These are phyloP conservation scores for Trametes cingulata DNA, from an alignment of 768 basidiomycete genomes.

Conservation along the genomic window DNA sequence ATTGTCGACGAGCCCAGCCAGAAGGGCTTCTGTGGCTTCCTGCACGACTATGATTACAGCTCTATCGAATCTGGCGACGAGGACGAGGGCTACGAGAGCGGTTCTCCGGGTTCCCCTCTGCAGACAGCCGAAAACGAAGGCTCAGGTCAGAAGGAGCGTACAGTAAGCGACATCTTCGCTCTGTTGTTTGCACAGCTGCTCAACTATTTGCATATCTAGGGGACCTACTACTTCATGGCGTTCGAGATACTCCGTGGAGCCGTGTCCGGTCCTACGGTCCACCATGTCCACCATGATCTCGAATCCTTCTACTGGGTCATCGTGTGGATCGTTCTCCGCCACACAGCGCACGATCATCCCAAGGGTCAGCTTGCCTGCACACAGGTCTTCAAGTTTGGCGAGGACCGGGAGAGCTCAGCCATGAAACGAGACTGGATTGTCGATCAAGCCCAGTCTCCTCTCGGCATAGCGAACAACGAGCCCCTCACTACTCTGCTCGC, in stretches of 20 bases:
- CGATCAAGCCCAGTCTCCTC: no score
- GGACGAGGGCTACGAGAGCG: neutral
- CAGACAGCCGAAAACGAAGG: neutral
- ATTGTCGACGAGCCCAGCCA: neutral
- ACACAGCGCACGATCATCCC: slow-evolving; percentile 2
- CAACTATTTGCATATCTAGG: neutral
- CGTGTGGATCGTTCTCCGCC: slow-evolving; percentile 10
- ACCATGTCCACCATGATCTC: slow-evolving; percentile 13
- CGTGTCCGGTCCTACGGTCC: neutral
- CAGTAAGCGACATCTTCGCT: neutral
- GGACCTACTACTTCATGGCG: neutral
- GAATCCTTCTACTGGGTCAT: slow-evolving; percentile 23
- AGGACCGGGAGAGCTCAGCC: no score
- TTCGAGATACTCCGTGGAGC: neutral
- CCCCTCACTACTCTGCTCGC: neutral
- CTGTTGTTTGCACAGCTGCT: neutral
- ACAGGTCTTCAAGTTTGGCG: neutral
- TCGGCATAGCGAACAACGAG: neutral
- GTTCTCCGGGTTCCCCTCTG: no score
- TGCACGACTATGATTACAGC: slow-evolving; percentile 21
- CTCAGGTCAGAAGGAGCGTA: neutral
- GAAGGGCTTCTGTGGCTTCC: slow-evolving; percentile 4
- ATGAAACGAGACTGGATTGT: no score
- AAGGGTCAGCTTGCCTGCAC: neutral
- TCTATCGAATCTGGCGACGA: neutral